A percentile compares a stretch with the other conserved stretches of the same genome.
phyloP scores from a whole-genome alignment of 148 eudicot genomes.

The Vaccinium myrtillus region DNA sequence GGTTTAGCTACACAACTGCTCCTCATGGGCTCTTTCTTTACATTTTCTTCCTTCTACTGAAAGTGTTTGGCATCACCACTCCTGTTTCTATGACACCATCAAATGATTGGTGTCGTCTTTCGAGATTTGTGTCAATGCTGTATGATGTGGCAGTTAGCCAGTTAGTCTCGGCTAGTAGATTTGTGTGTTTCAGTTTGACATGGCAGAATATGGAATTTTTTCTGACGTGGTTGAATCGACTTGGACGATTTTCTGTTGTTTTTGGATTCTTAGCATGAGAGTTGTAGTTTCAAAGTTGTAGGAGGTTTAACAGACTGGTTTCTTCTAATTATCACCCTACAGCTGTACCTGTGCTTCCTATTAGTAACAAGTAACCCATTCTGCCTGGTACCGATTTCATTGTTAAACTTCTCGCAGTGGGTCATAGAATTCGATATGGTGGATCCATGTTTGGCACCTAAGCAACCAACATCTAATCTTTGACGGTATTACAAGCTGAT shows the following conservation, averaged over 20 bases:
- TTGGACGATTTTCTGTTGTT: neutral
- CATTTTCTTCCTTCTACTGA: neutral
- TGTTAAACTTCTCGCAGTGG: neutral
- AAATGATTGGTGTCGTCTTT: neutral
- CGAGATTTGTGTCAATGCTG: neutral
- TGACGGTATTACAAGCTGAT: neutral
- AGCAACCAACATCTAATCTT: neutral
- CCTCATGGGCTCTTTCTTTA: neutral
- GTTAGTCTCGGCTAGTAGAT: neutral
- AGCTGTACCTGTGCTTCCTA: neutral
- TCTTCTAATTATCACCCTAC: neutral
- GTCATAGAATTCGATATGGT: neutral
- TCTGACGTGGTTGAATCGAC: neutral
- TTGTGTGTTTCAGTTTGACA: neutral
- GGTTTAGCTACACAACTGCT: neutral
- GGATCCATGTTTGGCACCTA: neutral
- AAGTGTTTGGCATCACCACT: neutral
- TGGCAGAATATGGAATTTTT: neutral
- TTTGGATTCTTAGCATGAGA: neutral
- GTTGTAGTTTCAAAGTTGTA: neutral
- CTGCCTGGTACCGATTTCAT: neutral
- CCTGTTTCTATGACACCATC: neutral
- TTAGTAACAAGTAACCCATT: neutral
- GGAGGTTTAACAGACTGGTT: neutral
- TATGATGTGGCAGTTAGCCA: neutral